Base-by-base conservation (phyloP, 306 rosid genomes). In the Cicer yamashitae region DNA sequence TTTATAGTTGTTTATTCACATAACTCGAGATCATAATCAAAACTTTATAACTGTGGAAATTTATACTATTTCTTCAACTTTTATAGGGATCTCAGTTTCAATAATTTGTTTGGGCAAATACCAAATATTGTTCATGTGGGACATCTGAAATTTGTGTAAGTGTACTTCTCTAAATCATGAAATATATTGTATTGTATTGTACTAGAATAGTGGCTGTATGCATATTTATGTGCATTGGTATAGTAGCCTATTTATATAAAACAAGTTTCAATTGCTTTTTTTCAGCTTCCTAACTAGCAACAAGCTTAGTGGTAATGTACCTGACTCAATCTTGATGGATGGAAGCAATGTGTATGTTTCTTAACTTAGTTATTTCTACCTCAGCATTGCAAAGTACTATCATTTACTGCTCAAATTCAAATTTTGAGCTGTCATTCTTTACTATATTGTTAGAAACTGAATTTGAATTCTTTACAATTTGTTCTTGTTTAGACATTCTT, bases 41-140 rank as follows among this genome's bases (percentile, higher is more conserved):
- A 20, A 62, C 60, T 46, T 52, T 47, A 43, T 56, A 54, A 70
- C 41, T 9, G 1, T 17, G 76, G 70, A 67, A 30, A n/a, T 70
- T 67, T 52, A 61, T 59, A 50, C 54, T 71, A 20, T 50, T 77
- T 77, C 64, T 70, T 65, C 51, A 54, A 81, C 63, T 77, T 64
- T 76, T 69, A 41, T 43, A 94, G 98, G 84, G 98, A 94, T 84
- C 83, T 91, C 76, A 90, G 96, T 86, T 94, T 91, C 81, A 94
- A 94, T 76, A 83, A 88, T 53, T 78, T 94, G 82, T 86, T 81
- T 25, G 98, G 98, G 83, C 73, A 87, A 85, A 78, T 94, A 86
- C 96, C 97, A 30, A 63, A 61, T 0, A 53, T 78, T 47, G 1
- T 12, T 47, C 83, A 46, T 63, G 82, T 68, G 41, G 75, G 78